Conservation (phyloP, 306 rosid species). For the Rosa lucieae region DNA sequence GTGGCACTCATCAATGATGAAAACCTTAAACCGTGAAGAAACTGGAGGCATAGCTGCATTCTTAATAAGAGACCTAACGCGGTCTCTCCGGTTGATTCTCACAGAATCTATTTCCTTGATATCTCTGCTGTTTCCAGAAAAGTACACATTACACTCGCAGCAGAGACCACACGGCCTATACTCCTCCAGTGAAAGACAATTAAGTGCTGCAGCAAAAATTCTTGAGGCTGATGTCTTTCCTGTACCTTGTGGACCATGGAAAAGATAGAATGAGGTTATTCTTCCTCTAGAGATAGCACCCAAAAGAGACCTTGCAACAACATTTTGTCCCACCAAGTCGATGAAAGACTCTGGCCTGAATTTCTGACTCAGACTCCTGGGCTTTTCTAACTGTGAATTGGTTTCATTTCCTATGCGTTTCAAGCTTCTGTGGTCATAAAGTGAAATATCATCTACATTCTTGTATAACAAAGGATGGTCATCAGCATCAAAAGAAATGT, state of each 20-base stretch:
- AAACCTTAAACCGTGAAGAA: constrained; percentile 71
- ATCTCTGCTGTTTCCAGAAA: constrained; percentile 74
- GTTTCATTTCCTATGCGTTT: constrained; percentile 38
- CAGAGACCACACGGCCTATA: constrained; percentile 76
- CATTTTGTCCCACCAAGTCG: constrained; percentile 84
- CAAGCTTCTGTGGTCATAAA: constrained; percentile 34
- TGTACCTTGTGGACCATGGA: constrained; percentile 83
- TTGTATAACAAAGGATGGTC: constrained; percentile 51
- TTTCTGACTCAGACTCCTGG: constrained; percentile 68
- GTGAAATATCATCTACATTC: constrained; percentile 35
- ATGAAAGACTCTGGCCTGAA: constrained; percentile 67
- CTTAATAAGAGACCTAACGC: constrained; percentile 64
- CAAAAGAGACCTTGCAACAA: constrained; percentile 71
- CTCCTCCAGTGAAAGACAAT: constrained; percentile 60
- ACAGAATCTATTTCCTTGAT: constrained; percentile 73
- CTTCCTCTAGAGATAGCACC: constrained; percentile 69
- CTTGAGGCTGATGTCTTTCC: constrained; percentile 86
- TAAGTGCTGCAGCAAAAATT: constrained; percentile 80
- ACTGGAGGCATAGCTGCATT: constrained; percentile 55
- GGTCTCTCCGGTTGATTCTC: constrained; percentile 59
- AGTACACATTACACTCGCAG: constrained; percentile 58
- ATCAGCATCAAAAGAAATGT: constrained; percentile 40
- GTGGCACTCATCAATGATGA: constrained; percentile 87
- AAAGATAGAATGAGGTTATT: constrained; percentile 69
- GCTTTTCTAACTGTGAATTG: constrained; percentile 47